Percentiles rank a stretch among this genome's conserved stretches.
phyloP scores from a whole-genome alignment of 768 basidiomycete species.

The Trametes meyenii region DNA sequence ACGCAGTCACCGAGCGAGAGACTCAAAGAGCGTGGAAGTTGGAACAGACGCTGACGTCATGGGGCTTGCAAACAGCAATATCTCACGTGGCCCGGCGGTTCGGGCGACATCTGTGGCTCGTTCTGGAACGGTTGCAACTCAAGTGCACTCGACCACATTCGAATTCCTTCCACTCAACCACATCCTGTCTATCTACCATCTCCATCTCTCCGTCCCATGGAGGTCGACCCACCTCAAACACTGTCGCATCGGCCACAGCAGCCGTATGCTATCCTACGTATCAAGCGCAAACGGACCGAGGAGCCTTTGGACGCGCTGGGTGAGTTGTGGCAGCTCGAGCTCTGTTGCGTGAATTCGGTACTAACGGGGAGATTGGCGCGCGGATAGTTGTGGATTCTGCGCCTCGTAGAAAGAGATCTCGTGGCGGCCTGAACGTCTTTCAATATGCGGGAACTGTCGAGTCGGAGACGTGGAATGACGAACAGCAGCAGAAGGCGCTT shows the following conservation, averaged over 20 bases:
- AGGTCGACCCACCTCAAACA: constrained; percentile 11
- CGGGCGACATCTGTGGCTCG: background rate
- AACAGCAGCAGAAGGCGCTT: constrained; percentile 55
- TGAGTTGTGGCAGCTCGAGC: constrained; percentile 38
- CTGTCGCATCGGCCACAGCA: constrained; percentile 35
- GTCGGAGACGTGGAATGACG: constrained; percentile 66
- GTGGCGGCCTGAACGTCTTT: constrained; percentile 61
- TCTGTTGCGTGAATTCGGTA: constrained; percentile 4
- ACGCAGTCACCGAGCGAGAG: too few relatives aligned
- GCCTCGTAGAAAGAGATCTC: constrained; percentile 62
- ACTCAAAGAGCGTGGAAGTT: too few relatives aligned
- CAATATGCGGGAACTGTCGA: constrained; percentile 84
- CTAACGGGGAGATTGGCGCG: background rate
- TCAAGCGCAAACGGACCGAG: constrained; percentile 82
- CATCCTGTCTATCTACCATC: background rate
- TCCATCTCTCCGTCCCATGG: constrained; percentile 1
- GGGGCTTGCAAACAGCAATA: too few relatives aligned
- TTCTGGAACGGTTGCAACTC: constrained; percentile 7
- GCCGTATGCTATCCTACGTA: constrained; percentile 73
- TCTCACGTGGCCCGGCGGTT: too few relatives aligned
- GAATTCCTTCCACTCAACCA: background rate
- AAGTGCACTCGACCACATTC: background rate
- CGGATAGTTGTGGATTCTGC: constrained; percentile 18
- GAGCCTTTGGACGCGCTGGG: constrained; percentile 83
- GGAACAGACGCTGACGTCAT: too few relatives aligned